Conservation (phyloP, 495 filamentous ascomycete genomes). For the Penicillium atrosanguineum region DNA sequence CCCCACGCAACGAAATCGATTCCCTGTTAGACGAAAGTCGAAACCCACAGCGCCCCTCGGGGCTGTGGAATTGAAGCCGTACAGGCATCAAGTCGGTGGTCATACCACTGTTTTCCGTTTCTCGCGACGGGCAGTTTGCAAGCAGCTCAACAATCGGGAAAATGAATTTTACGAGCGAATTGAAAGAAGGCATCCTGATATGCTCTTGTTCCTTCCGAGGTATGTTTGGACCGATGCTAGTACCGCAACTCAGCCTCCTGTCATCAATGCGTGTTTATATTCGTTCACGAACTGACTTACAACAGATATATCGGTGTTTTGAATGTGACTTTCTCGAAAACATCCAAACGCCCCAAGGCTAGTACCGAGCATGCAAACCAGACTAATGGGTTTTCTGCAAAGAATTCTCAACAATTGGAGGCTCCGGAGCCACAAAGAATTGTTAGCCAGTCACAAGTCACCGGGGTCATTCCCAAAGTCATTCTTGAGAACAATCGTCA, state of each 20-base stretch:
- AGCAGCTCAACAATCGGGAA: constrained; percentile 93
- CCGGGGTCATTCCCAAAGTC: constrained; percentile 75
- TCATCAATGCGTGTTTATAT: background rate
- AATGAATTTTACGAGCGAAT: constrained; percentile 98
- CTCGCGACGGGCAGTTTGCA: constrained; percentile 91
- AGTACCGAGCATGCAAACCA: constrained; percentile 20
- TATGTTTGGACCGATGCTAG: constrained; percentile 43
- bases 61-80: constrained; percentile 94
- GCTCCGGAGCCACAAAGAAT: constrained; percentile 55
- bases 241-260: background rate
- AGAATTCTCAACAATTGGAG: constrained; percentile 17
- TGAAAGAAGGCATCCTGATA: constrained; percentile 82
- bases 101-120: constrained; percentile 97
- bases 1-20: constrained; percentile 38
- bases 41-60: constrained; percentile 62
- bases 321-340: constrained; percentile 94
- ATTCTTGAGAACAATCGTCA: constrained; percentile 95
- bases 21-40: constrained; percentile 32
- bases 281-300: background rate
- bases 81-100: constrained; percentile 94
- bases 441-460: constrained; percentile 74
- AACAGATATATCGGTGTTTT: constrained; percentile 88
- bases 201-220: constrained; percentile 90
- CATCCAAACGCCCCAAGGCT: constrained; percentile 61
- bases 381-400: constrained; percentile 17